Evolutionary conservation across 768 basidiomycete species (phyloP), one percentile per base, ranked within the genome.

Genomic region (Cyclocybe aegerita): DNA sequence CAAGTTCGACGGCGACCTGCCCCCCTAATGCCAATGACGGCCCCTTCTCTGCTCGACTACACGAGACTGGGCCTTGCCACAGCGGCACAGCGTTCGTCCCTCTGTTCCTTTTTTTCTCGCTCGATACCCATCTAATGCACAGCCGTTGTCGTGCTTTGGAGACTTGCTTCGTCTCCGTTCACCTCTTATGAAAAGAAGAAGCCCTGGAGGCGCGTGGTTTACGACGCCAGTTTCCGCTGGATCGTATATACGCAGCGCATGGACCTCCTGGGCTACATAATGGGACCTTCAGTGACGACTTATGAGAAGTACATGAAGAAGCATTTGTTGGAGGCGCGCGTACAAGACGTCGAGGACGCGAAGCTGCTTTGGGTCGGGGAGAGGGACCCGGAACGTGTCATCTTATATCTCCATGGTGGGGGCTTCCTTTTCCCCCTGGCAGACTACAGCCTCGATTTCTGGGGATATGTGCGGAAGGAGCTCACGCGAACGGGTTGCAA

Each of bases 371-470:
- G 57, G 57, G 48, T 59, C 32, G 54, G 51, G 14, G 36, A 41
- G n/a, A 50, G 50, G 35, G 45, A 37, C 7, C 23, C 51, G 2
- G 42, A 50, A n/a, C 39, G 42, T 10, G 50, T 55, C 9, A 49
- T 59, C n/a, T 40, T 59, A 10, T 59, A 59, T 43, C 35, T 59
- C 17, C 57, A 59, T 12, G 57, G 57, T 3, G 57, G 57, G 33
- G 57, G 48, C 15, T 59, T 53, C 34, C 41, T 37, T 17, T 35
- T 55, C 11, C 57, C 54, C 8, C 44, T 53, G 32, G 32, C 37
- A 5, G 49, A 53, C 30, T 55, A 38, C 37, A 43, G 45, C 10
- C n/a, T 53, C 1, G 46, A 42, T 4, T 59, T 53, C 35, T 59
- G 57, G 54, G 39, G 39, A 50, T 36, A 48, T 32, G 17, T 59